Conservation (phyloP, 1,284 basidiomycete species). For the Ceratobasidium sp. region DNA sequence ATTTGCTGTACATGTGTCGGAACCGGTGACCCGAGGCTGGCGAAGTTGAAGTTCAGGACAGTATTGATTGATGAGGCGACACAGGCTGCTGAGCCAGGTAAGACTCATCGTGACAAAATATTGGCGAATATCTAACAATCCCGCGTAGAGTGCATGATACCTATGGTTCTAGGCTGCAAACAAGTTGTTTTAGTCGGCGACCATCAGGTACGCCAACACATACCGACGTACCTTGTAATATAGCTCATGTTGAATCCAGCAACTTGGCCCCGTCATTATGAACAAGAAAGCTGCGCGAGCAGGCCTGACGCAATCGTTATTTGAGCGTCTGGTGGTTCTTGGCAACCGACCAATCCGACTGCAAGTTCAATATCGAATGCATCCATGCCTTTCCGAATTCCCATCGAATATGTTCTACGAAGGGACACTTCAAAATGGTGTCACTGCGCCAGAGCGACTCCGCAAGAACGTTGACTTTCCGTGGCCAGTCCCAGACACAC, state of each 20-base stretch:
- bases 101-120: conserved; percentile 46
- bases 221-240: background rate
- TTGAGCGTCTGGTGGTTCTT: conserved; percentile 95
- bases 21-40: conserved; percentile 92
- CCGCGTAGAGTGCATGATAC: conserved; percentile 94
- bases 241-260: conserved; percentile 54
- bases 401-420: conserved; percentile 99
- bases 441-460: conserved; percentile 95
- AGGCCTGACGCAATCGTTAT: conserved; percentile 95
- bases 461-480: conserved; percentile 99
- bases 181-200: conserved; percentile 98
- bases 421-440: conserved; percentile 97
- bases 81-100: conserved; percentile 96
- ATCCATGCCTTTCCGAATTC: conserved; percentile 98
- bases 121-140: conserved; percentile 41
- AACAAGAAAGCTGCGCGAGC: conserved; percentile 99
- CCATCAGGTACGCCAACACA: conserved; percentile 67
- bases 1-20: conserved; percentile 99
- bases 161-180: conserved; percentile 96
- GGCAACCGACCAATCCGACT: conserved; percentile 97
- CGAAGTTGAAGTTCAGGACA: conserved; percentile 97
- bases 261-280: conserved; percentile 99
- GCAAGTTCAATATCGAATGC: conserved; percentile 99
- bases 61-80: conserved; percentile 99
- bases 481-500: conserved; percentile 97